These are phyloP conservation scores for Cercospora berteroae DNA, from an alignment of 2,329 filamentous ascomycete species.

Conservation along the genomic window DNA sequence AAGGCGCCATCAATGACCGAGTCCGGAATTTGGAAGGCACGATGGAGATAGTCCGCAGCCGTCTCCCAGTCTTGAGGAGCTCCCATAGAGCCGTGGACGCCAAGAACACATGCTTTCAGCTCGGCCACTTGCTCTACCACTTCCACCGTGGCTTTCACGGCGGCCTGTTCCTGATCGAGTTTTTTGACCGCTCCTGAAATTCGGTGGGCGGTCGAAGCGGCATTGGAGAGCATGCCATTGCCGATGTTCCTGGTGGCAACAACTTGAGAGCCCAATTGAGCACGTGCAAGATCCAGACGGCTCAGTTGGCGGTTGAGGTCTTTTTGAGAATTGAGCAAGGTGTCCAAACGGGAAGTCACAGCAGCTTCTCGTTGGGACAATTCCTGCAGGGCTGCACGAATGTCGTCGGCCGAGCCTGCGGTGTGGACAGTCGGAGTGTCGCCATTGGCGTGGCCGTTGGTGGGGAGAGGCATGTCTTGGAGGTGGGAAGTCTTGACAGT, in stretches of 20 bases:
- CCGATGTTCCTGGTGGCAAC: slow-evolving; percentile 79
- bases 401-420: slow-evolving; percentile 72
- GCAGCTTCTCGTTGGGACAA: slow-evolving; percentile 73
- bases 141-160: slow-evolving; percentile 83
- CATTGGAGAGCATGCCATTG: slow-evolving; percentile 85
- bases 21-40: slow-evolving; percentile 76
- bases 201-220: slow-evolving; percentile 78
- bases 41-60: slow-evolving; percentile 81
- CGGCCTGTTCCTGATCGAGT: slow-evolving; percentile 85
- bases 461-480: slow-evolving; percentile 9
- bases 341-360: slow-evolving; percentile 71
- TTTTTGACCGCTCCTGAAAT: slow-evolving; percentile 84
- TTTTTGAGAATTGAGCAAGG: slow-evolving; percentile 76
- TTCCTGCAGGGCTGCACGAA: slow-evolving; percentile 71
- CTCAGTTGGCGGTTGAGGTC: slow-evolving; percentile 83
- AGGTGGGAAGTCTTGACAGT: background rate
- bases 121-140: slow-evolving; percentile 96
- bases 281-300: slow-evolving; percentile 83
- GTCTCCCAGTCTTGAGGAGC: slow-evolving; percentile 98
- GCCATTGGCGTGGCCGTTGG: background rate
- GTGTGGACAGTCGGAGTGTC: slow-evolving; percentile 57
- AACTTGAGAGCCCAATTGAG: slow-evolving; percentile 81
- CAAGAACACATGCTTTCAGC: slow-evolving; percentile 92
- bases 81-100: slow-evolving; percentile 93
- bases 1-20: slow-evolving; percentile 81